Evolutionary conservation across 805 yeast genomes (phyloP), one percentile per base, ranked within the genome.

Genomic region (Kluyveromyces aestuarii): DNA sequence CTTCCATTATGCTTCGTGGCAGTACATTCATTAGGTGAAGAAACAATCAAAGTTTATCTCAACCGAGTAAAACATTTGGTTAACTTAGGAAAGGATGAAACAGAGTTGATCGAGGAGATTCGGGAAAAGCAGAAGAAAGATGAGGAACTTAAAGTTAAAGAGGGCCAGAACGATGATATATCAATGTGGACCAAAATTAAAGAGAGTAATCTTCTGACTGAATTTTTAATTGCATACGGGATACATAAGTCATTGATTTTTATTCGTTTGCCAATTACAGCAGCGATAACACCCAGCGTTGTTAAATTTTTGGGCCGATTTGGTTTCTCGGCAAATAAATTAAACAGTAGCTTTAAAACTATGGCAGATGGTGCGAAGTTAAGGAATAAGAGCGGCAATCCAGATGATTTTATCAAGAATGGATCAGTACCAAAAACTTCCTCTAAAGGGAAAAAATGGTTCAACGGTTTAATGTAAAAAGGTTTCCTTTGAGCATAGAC

Each of bases 21-120:
- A 27, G 98, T 93, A 11, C 97, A 90, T 62, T 79, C 88, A 0
- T 70, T 84, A 53, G 99, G 99, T 16, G 88, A 83, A 55, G 97
- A 90, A 35, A 75, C 78, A 57, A 86, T 90, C 37, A 77, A 78
- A 44, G 76, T 79, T 51, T 76, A 79, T 53, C 87, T 89, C 61
- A 77, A 82, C 46, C 65, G 72, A 49, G 76, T 73, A 13, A 80
- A 85, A 62, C 75, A 75, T 40, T 67, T 65, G 52, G 70, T 88
- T 50, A 96, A 96, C 1, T 74, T 70, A 53, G 81, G 83, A 7
- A 67, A 77, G 50, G 52, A 66, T 25, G 77, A 73, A 40, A 75
- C 71, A 43, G 74, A 72, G 47, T 66, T 60, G 49, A 48, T 64
- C 50, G 50, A 60, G 52, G 57, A 76, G 55, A 58, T 73, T 58